Evolutionary conservation across 129 eudicot species (phyloP).

Genomic region (Artemisia argyi): DNA sequence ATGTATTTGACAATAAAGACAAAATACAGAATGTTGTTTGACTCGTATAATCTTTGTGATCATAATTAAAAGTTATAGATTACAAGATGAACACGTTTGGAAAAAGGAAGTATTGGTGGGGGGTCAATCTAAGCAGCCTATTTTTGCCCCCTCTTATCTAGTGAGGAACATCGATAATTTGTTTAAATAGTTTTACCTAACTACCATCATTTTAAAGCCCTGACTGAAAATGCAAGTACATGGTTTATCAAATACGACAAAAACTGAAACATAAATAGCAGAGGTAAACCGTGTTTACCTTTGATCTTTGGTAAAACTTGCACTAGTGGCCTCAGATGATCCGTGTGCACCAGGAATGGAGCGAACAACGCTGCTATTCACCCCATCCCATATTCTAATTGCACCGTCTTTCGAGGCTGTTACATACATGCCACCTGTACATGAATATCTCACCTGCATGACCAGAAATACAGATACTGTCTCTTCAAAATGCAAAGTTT

Average conservation of each 20-base stretch:
- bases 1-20: no score
- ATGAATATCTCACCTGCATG: constrained; percentile 78
- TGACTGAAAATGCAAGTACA: background rate
- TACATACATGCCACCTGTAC: constrained; percentile 90
- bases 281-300: constrained; percentile 38
- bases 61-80: no score
- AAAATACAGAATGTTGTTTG: no score
- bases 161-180: no score
- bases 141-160: no score
- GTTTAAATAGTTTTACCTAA: no score
- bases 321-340: constrained; percentile 73
- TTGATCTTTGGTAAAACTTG: constrained; percentile 78
- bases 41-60: no score
- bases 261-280: background rate
- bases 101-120: no score
- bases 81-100: no score
- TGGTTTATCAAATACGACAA: background rate
- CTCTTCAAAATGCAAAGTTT: background rate
- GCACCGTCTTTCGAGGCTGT: constrained; percentile 95
- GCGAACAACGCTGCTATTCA: constrained; percentile 67
- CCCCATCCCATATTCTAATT: constrained; percentile 88
- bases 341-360: constrained; percentile 74
- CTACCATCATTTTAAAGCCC: background rate
- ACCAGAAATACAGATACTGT: background rate
- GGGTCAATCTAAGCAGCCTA: no score